Percentiles rank a stretch among this genome's conserved stretches.
Evolutionary conservation across 257 asterid genomes (phyloP).

Genomic region (Solanum bukasovii): DNA sequence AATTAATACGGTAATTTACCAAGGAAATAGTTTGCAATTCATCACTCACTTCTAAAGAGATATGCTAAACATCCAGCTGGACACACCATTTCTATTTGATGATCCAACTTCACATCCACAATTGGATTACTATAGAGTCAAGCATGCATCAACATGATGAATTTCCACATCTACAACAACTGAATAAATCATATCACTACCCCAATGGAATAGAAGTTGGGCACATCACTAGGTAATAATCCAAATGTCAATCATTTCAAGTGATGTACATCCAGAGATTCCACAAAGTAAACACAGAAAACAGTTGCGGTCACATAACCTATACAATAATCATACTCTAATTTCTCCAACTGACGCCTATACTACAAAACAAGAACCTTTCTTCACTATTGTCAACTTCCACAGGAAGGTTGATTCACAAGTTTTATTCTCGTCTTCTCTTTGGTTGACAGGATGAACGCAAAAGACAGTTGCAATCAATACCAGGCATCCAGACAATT

Average conservation of each 20-base stretch:
- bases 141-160: not conserved
- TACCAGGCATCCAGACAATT: conserved; percentile 13
- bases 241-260: not conserved
- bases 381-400: conserved; percentile 14
- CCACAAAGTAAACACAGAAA: not conserved
- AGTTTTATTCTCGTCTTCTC: conserved; percentile 47
- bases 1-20: not conserved
- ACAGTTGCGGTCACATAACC: not conserved
- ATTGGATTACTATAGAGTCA: not conserved
- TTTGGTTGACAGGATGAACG: conserved; percentile 50
- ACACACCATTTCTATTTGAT: conserved; percentile 2
- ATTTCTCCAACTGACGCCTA: not conserved
- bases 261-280: conserved; percentile 7
- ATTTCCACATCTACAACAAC: not conserved
- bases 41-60: not conserved
- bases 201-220: not conserved
- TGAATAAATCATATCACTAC: not conserved
- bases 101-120: not conserved
- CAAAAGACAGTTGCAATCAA: conserved; percentile 37
- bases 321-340: not conserved
- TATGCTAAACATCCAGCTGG: not conserved
- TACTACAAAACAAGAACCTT: not conserved
- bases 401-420: conserved; percentile 29
- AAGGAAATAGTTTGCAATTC: not conserved
- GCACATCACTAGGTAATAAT: not conserved